Percentiles rank a stretch among this genome's conserved stretches.
phyloP scores from a whole-genome alignment of 2,329 filamentous ascomycete genomes.

The Pseudophaeomoniella oleicola region DNA sequence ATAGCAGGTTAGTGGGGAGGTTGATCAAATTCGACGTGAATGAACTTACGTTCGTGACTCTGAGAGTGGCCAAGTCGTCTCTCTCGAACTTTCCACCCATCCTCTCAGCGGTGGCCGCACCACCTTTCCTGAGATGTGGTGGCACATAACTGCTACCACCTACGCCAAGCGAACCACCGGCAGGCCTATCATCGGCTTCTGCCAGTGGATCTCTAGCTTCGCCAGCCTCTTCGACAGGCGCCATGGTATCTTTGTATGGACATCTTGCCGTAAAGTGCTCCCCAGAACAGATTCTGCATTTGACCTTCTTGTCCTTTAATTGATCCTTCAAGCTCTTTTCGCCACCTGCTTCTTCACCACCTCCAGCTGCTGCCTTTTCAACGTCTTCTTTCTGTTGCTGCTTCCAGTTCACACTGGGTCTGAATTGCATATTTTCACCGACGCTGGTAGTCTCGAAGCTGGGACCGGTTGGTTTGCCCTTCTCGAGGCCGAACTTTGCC shows the following conservation, averaged over 20 bases:
- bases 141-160: conserved; percentile 74
- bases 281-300: conserved; percentile 96
- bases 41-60: conserved; percentile 83
- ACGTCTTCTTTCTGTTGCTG: conserved; percentile 62
- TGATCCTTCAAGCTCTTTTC: conserved; percentile 51
- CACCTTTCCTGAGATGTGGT: conserved; percentile 68
- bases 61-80: conserved; percentile 88
- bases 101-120: conserved; percentile 44
- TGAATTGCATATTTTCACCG: conserved; percentile 97
- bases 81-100: conserved; percentile 92
- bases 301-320: conserved; percentile 98
- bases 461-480: conserved; percentile 70
- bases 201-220: conserved; percentile 19
- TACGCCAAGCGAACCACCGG: conserved; percentile 43
- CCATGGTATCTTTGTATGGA: conserved; percentile 99
- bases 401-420: conserved; percentile 87
- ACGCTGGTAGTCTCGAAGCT: conserved; percentile 81
- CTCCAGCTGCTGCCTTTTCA: conserved; percentile 24
- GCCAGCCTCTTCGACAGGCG: conserved; percentile 40
- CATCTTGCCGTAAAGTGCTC: conserved; percentile 99
- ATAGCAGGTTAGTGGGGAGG: conserved; percentile 3
- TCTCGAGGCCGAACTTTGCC: conserved; percentile 83
- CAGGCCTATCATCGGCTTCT: conserved; percentile 26
- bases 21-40: conserved; percentile 1
- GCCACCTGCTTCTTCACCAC: conserved; percentile 43